These are phyloP conservation scores for Kondoa subrosea DNA, from an alignment of 768 basidiomycete species.

Conservation along the genomic window DNA sequence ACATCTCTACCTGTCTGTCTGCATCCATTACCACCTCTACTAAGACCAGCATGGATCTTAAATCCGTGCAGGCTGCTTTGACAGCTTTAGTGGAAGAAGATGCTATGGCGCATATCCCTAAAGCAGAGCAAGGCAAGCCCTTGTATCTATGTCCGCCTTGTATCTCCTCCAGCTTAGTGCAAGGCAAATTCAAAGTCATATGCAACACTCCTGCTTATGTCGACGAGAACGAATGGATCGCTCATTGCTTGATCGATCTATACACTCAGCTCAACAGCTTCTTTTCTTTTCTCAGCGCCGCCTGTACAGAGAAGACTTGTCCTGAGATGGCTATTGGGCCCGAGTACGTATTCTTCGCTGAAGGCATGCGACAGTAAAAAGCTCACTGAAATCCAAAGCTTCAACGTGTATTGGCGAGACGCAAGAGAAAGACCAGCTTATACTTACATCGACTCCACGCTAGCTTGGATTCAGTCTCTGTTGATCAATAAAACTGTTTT, in stretches of 20 bases:
- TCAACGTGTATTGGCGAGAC: conserved; percentile 6
- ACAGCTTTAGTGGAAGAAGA: not conserved
- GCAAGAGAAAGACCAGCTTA: not conserved
- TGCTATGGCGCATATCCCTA: not conserved
- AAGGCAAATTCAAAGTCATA: conserved; percentile 5
- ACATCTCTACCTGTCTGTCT: not conserved
- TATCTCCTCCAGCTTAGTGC: not conserved
- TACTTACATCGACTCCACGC: conserved; percentile 1
- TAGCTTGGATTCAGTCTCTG: not conserved
- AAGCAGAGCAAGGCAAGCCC: not conserved
- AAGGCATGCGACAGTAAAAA: too few species aligned
- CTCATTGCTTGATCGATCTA: not conserved
- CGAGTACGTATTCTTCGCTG: not conserved
- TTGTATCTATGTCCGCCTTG: not conserved
- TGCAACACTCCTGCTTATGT: not conserved
- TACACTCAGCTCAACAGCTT: not conserved
- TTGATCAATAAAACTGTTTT: conserved; percentile 8
- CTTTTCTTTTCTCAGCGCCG: not conserved
- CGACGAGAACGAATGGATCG: not conserved
- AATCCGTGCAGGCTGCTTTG: not conserved
- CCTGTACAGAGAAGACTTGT: not conserved
- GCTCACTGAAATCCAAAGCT: not conserved
- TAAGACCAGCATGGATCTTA: not conserved
- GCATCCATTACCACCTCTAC: not conserved
- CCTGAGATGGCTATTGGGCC: not conserved